Base-by-base conservation (phyloP, 225 moss, liverwort and hornwort genomes). In the Physcomitrium patens region DNA sequence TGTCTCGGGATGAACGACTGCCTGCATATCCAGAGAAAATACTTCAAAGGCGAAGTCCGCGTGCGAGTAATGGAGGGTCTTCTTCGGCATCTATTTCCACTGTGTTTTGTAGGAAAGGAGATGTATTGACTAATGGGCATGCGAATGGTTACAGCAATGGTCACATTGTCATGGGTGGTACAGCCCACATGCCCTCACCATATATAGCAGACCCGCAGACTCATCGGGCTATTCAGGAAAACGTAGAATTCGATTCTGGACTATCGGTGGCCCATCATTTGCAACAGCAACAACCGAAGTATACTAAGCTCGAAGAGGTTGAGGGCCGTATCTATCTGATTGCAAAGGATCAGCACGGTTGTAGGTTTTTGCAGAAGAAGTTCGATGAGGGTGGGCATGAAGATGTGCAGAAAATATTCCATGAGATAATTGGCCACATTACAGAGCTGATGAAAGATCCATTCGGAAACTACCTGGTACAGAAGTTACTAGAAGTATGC, bases 381-480 rank as follows among this genome's bases (percentile, higher is more conserved):
- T 97, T 97, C 55, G 97, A 97, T 28, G 97, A 97, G 77, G 97
- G 97, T 45, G 94, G 97, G 23, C 87, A 91, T 5, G 97, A 94
- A 63, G 97, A 94, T 71, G 97, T 97, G 75, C 88, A 94, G 82
- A 97, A 94, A 68, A 94, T 97, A 12, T 97, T 97, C 28, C 81
- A 84, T 62, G 97, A 97, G 83, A 97, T 97, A 50, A 94, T 97
- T 75, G 91, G 91, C 23, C 97, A 97, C 56, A 94, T 97, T 46
- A 94, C 94, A 26, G 97, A 97, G 76, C 81, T 97, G 5, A 97
- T 97, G 97, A 94, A 93, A 26, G 97, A 97, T 42, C 97, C 97
- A 11, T 97, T 97, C 51, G 97, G 97, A 59, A 97, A 97, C 59
- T 97, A 97, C 54, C 81, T 97, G 59, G 94, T 97, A 23, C 97